Base-by-base conservation (phyloP, 352 stramenopile genomes). In the Globisporangium lucens region DNA sequence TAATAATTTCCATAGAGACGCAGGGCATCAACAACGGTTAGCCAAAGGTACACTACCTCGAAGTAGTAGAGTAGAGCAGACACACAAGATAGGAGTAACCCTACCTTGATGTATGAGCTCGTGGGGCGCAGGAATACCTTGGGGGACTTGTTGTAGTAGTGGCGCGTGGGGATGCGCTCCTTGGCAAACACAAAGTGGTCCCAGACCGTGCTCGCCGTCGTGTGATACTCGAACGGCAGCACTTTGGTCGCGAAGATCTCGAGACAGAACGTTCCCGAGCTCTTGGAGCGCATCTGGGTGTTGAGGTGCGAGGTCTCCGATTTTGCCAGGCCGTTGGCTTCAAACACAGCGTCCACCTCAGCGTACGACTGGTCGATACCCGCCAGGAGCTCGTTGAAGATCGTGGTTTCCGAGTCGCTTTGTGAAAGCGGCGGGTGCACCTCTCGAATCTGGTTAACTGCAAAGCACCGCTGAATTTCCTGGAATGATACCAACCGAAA, bases 171-270 rank as follows among this genome's bases (percentile, higher is more conserved):
- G 0, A 70, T 47, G 6, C 51, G 49, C 46, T 77, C 69, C 8
- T 74, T 76, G 0, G 71, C 70, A n/a, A 57, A 71, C 24, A 68
- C 69, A 22, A 78, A 75, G 41, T 82, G 79, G 38, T 75, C 71
- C 75, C 76, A 84, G 58, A 82, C 79, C 13, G 67, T 73, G n/a
- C 72, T 64, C 5, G 52, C 49, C 36, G 74, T 65, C 15, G 77
- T 70, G 3, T 73, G 65, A 41, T 68, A 66, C 9, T 56, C 46
- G 56, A 78, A 84, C 9, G 76, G 76, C 13, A 84, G 57, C 5
- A 70, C 57, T 47, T 78, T 78, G 52, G 71, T 74, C 13, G 67
- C 68, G 20, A 67, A 27, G 33, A 84, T 76, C 29, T 79, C 65
- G 22, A 84, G 52, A 2, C 51, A 62, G 20, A 80, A 69, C 1